Evolutionary conservation across 2,329 filamentous ascomycete genomes (phyloP), one percentile per base, ranked within the genome.

Genomic region (Diaporthe aspalathi): DNA sequence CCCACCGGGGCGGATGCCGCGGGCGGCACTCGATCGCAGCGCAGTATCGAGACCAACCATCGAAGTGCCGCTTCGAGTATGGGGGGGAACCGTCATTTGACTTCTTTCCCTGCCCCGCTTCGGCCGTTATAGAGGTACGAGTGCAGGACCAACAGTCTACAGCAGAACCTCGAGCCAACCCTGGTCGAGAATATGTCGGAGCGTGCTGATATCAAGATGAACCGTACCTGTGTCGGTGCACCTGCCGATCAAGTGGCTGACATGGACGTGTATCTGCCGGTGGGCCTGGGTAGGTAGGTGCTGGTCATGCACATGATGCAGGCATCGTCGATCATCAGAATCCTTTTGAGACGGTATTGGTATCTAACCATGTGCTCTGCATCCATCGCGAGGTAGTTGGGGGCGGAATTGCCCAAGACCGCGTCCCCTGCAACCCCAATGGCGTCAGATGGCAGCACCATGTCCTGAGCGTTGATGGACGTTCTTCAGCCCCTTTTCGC

Each of bases 291-390:
- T 35, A 47, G 45, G 60, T 60, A 50, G 60, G 60, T 60, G 35
- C 32, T 50, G 67, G 45, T 68, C 43, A 68, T 35, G 47, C 54
- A 71, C 68, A 70, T 57, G 68, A 56, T 73, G 63, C 71, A 68
- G 40, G 68, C 29, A 68, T 73, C 68, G 71, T 68, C 66, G 71
- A 73, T 73, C 70, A 63, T 53, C 45, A 65, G 29, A 72, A 70
- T 66, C 67, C 70, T 72, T 65, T 70, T 63, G 45, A 70, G 67
- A 43, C 67, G 53, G 47, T 60, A 29, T 49, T 68, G 47, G 70
- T 53, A 60, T 69, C 67, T 70, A 65, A 62, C 60, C 60, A 68
- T 68, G 60, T 62, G 68, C 63, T 57, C 67, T 72, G 70, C 68
- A 69, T 60, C 71, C 67, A 49, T 72, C 47, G 29, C 35, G 68